Evolutionary conservation across 2,329 filamentous ascomycete species (phyloP).

Genomic region (Knufia petricola): DNA sequence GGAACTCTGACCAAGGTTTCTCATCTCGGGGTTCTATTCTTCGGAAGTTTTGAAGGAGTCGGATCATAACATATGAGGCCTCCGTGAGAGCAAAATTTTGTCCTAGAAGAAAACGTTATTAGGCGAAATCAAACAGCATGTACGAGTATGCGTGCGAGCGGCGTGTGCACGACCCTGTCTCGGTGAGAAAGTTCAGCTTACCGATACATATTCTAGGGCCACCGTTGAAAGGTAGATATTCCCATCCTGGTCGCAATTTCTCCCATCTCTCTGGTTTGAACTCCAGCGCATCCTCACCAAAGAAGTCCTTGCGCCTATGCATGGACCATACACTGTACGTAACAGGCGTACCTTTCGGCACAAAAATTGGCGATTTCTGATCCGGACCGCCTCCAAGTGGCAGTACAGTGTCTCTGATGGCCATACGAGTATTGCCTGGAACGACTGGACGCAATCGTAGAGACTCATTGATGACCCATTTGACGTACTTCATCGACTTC

Average conservation of each 20-base stretch:
- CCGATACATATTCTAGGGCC: constrained; percentile 23
- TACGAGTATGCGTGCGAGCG: too few relatives aligned
- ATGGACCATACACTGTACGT: constrained; percentile 35
- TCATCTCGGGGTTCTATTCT: constrained; percentile 40
- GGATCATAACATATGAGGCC: constrained; percentile 55
- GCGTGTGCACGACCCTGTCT: too few relatives aligned
- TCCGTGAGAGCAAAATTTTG: constrained; percentile 77
- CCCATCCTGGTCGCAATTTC: constrained; percentile 20
- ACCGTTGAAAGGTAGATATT: constrained; percentile 24
- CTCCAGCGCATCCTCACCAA: constrained; percentile 26
- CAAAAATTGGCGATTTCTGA: constrained; percentile 37
- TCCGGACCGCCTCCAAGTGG: constrained; percentile 42
- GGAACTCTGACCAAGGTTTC: constrained; percentile 18
- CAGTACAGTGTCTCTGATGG: constrained; percentile 35
- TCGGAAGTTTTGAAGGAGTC: constrained; percentile 64
- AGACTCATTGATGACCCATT: constrained; percentile 27
- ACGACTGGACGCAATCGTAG: constrained; percentile 37
- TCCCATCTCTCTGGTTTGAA: constrained; percentile 33
- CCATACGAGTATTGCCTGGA: constrained; percentile 32
- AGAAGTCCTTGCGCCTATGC: constrained; percentile 26
- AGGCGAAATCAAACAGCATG: too few relatives aligned
- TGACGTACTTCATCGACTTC: constrained; percentile 23
- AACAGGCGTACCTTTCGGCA: constrained; percentile 39
- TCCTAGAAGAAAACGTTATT: too few relatives aligned
- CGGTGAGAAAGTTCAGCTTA: constrained; percentile 1